Base-by-base conservation (phyloP, 164 flowering plant species). In the Dillenia suffruticosa region DNA sequence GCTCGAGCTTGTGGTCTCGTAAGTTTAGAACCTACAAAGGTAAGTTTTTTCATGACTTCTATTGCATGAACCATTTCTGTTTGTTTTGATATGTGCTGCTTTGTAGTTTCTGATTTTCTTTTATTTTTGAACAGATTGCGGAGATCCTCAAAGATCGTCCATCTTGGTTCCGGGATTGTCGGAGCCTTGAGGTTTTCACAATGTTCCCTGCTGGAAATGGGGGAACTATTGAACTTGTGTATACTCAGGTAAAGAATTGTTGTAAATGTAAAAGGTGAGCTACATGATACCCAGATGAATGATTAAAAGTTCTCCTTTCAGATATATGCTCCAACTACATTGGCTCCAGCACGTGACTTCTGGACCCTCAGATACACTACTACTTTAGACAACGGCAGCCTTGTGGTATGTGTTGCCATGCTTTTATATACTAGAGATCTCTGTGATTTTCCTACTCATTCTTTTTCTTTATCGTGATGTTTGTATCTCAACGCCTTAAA, bases 111-210 rank as follows among this genome's bases (percentile, higher is more conserved):
- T 47, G 45, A 26, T 57, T 52, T 24, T 9, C 17, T 53, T 49
- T 47, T 49, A 3, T 59, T 43, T 44, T 24, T 68, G 68, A 45
- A 63, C 78, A 93, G 98, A 87, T 93, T 77, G 91, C 83, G 40
- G 98, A 89, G 79, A 87, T 93, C 78, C 89, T 93, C 43, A 93
- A 90, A 82, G 98, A 90, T 81, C 97, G 97, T 63, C 85, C 85
- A 68, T 81, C 88, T 74, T 93, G 98, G 98, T 93, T 86, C 75
- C 94, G 92, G 50, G 97, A 93, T 62, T 93, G 98, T 70, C 89
- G 98, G 80, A 90, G 76, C 83, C 88, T 84, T 57, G 95, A 93
- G 71, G 85, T 93, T 62, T 83, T 81, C 71, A 86, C 91, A 14
- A 78, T 84, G 83, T 80, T 87, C 67, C 91, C 95, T 40, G 83